Conservation (phyloP, 768 basidiomycete species). For the Tephrocybe sp. region DNA sequence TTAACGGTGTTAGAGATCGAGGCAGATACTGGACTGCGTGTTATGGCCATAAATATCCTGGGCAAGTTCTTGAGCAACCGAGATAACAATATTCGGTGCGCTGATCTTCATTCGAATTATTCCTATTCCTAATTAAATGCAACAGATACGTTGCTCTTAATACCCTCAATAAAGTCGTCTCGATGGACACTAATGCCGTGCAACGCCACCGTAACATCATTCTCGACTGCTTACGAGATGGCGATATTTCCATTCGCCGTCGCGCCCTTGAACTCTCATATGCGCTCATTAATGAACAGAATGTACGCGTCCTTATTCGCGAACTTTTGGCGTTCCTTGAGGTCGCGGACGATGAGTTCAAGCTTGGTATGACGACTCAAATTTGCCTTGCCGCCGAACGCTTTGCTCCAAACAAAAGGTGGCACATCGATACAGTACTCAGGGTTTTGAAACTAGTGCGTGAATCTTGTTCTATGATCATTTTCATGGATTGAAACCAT, state of each 20-base stretch:
- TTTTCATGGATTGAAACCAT: neutral
- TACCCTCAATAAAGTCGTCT: conserved; percentile 96
- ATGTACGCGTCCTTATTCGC: conserved; percentile 87
- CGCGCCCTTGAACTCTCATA: conserved; percentile 96
- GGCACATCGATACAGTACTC: conserved; percentile 98
- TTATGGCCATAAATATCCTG: conserved; percentile 99
- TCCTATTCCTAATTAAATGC: neutral
- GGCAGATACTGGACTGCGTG: conserved; percentile 90
- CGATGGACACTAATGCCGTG: conserved; percentile 97
- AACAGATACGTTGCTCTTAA: conserved; percentile 94
- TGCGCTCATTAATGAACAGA: conserved; percentile 92
- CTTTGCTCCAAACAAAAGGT: conserved; percentile 95
- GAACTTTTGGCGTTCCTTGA: conserved; percentile 96
- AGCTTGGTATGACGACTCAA: conserved; percentile 96
- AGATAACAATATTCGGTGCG: conserved; percentile 97
- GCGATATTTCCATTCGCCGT: conserved; percentile 96
- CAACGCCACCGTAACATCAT: conserved; percentile 98
- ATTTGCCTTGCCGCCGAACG: conserved; percentile 94
- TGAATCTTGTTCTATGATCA: conserved; percentile 9
- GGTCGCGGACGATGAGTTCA: conserved; percentile 98
- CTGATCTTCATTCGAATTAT: conserved; percentile 2
- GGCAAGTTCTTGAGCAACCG: conserved; percentile 97
- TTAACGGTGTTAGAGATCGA: conserved; percentile 96
- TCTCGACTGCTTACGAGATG: conserved; percentile 98
- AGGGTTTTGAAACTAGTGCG: conserved; percentile 87